These are phyloP conservation scores for Phytopythium kandeliae DNA, from an alignment of 352 stramenopile genomes.

Conservation along the genomic window DNA sequence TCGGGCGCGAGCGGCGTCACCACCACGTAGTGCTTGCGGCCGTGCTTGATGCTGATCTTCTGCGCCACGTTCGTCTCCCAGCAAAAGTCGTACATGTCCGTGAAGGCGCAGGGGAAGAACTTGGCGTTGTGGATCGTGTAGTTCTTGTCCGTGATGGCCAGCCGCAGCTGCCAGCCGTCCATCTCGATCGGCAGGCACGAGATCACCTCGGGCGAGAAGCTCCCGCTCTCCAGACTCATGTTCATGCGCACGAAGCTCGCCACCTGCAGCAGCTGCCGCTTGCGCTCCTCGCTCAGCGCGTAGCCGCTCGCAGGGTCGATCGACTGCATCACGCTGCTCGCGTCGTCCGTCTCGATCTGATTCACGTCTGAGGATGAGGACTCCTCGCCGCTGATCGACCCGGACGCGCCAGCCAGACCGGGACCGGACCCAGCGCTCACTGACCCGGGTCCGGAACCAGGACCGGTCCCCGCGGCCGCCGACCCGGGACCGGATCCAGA, in stretches of 20 bases:
- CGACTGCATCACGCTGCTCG: constrained; percentile 27
- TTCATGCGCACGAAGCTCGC: constrained; percentile 72
- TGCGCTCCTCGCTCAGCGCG: constrained; percentile 54
- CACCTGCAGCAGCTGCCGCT: constrained; percentile 64
- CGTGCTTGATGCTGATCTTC: constrained; percentile 73
- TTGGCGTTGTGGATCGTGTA: constrained; percentile 88
- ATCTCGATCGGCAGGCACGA: constrained; percentile 84
- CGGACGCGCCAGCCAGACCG: too few species aligned
- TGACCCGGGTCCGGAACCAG: not conserved
- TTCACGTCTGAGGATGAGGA: constrained; percentile 36
- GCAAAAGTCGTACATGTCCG: constrained; percentile 82
- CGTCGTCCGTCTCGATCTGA: constrained; percentile 56
- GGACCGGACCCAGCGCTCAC: too few species aligned
- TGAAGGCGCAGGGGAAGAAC: constrained; percentile 76
- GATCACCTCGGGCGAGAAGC: constrained; percentile 80
- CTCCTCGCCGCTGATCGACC: constrained; percentile 41
- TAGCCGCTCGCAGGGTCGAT: constrained; percentile 60
- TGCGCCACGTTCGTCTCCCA: constrained; percentile 81
- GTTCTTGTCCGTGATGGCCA: constrained; percentile 85
- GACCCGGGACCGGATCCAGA: not conserved
- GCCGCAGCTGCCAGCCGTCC: constrained; percentile 80
- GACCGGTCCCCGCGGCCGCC: too few species aligned
- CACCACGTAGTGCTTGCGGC: constrained; percentile 78
- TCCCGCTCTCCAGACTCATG: constrained; percentile 77
- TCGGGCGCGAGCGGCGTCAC: constrained; percentile 67